These are phyloP conservation scores for Rhipidocladum racemiflorum DNA, from an alignment of 176 grass and related monocot species.

Conservation along the genomic window DNA sequence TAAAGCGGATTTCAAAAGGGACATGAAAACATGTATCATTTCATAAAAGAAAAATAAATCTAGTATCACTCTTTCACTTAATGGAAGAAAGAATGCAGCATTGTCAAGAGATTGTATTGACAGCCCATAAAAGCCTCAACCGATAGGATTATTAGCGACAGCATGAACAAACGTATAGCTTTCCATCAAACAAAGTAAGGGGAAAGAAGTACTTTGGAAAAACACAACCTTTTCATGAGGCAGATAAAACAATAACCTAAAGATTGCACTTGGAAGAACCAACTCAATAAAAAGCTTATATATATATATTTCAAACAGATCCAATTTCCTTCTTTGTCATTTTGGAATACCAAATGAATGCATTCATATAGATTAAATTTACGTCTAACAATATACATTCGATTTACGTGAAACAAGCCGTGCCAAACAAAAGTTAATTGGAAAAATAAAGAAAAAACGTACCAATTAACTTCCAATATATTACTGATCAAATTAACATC, in stretches of 20 bases:
- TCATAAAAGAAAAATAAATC: constrained; percentile 24
- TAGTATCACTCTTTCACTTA: constrained; percentile 15
- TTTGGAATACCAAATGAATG: not conserved
- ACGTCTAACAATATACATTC: not conserved
- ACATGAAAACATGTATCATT: constrained; percentile 39
- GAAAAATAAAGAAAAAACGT: not conserved
- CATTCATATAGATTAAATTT: not conserved
- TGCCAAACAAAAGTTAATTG: not conserved
- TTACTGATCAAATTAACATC: not conserved
- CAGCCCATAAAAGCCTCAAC: constrained; percentile 30
- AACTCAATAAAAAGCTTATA: not conserved
- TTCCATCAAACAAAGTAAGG: constrained; percentile 25
- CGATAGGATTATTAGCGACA: constrained; percentile 7
- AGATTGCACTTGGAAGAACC: not conserved
- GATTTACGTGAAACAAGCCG: not conserved
- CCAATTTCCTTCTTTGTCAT: not conserved
- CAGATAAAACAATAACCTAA: constrained; percentile 2
- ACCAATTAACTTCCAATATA: not conserved
- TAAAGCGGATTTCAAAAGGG: constrained; percentile 16
- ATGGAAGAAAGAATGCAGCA: constrained; percentile 34
- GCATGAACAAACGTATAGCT: constrained; percentile 31
- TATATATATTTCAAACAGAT: not conserved
- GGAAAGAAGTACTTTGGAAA: constrained; percentile 22
- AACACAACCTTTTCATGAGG: constrained; percentile 20
- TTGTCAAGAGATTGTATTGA: constrained; percentile 48